Base-by-base conservation (phyloP, 345 rosid genomes). In the Melastoma malabathricum region DNA sequence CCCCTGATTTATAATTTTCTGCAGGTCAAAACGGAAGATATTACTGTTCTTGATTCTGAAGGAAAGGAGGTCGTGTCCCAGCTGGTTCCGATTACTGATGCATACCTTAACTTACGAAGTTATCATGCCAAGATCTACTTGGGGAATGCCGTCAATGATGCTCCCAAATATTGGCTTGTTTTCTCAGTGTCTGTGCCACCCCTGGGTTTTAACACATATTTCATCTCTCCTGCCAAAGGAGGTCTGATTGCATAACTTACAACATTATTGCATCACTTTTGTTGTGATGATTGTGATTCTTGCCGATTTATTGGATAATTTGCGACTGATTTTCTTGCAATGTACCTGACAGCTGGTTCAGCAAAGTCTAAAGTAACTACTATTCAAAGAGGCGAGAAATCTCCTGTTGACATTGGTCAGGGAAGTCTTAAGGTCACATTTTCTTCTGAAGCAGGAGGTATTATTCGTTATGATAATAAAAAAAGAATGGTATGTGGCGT, bases 191-290 rank as follows among this genome's bases (percentile, higher is more conserved):
- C 86, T 61, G 83, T 79, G 18, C 95, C 96, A 63, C 87, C 98
- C 50, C 84, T 92, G 55, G 98, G 96, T 58, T 92, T 82, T 81
- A 81, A 68, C 69, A 84, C 93, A 47, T 92, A 87, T 68, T 62
- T 71, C 45, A 67, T 92, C 65, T 82, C 89, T 46, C 63, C 59
- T 61, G 69, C 84, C 62, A 70, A 72, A 72, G 68, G 41, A 84
- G 95, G 96, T 87, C 70, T 38, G 58, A 16, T 59, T 50, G 4
- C 48, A 14, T 34, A 44, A 57, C 54, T 55, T 46, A 15, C 61
- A 43, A 25, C 59, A 52, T 59, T 29, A 45, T 46, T 47, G 60
- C 45, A 56, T 55, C 29, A 29, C 6, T 29, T 29, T 34, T 34
- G 41, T 22, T 8, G 41, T 2, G 12, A 34, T 34, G 12, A 34